phyloP scores from a whole-genome alignment of 177 flowering plant genomes.

The Vitis hybrid region DNA sequence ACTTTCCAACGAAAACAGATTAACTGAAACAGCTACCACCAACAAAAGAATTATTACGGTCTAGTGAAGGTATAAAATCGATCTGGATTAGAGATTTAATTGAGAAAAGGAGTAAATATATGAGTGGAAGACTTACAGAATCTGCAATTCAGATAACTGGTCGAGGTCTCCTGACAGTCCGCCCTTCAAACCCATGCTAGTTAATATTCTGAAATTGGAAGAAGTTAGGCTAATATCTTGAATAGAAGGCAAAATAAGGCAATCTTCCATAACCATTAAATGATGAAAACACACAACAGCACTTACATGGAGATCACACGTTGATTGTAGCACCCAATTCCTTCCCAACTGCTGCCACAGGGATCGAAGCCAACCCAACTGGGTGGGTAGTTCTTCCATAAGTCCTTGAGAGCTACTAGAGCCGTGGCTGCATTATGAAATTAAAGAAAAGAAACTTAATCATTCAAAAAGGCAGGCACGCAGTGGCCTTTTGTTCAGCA shows the following conservation, averaged over 20 bases:
- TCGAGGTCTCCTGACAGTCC: conserved; percentile 38
- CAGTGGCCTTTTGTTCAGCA: neutral
- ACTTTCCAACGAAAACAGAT: too few relatives aligned
- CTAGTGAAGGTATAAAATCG: neutral
- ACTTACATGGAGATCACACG: conserved; percentile 10
- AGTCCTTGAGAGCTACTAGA: conserved; percentile 8
- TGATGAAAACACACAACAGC: neutral
- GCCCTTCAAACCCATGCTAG: conserved; percentile 44
- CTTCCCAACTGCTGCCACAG: conserved; percentile 17
- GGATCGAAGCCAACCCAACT: conserved; percentile 10
- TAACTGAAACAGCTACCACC: too few relatives aligned
- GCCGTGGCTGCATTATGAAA: conserved; percentile 9
- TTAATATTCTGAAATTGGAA: conserved; percentile 35
- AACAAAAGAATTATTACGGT: too few relatives aligned
- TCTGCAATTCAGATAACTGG: conserved; percentile 40
- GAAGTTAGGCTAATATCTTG: too few relatives aligned
- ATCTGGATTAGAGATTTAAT: neutral
- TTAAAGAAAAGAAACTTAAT: neutral
- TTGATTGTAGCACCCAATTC: conserved; percentile 8
- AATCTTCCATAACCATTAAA: too few relatives aligned
- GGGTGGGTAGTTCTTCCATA: conserved; percentile 15
- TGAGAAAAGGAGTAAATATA: neutral
- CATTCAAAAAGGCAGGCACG: neutral
- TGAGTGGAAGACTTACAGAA: conserved; percentile 33
- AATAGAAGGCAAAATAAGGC: too few relatives aligned